Conservation (phyloP, 2,329 filamentous ascomycete species). For the Lecanicillium sp. region DNA sequence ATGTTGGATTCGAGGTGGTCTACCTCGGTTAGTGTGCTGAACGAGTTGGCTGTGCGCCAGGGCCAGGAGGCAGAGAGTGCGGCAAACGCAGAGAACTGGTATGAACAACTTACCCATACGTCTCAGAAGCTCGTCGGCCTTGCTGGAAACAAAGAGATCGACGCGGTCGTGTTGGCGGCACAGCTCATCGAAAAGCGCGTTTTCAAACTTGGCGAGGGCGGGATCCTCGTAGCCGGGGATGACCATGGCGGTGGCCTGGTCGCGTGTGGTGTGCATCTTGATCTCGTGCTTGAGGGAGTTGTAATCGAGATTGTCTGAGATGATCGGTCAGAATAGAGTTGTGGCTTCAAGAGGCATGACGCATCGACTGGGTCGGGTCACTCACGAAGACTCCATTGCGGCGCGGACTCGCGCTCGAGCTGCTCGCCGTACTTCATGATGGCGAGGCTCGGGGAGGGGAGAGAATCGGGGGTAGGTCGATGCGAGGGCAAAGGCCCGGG, state of each 20-base stretch:
- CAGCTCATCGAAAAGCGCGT: constrained; percentile 65
- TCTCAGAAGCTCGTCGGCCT: constrained; percentile 69
- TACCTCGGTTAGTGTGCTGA: constrained; percentile 20
- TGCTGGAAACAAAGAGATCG: constrained; percentile 72
- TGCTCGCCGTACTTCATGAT: constrained; percentile 43
- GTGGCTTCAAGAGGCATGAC: constrained; percentile 1
- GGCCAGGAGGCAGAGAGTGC: neutral
- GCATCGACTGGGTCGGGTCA: constrained; percentile 16
- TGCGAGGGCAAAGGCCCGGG: too few species aligned
- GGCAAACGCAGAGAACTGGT: neutral
- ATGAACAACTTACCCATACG: constrained; percentile 49
- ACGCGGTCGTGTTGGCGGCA: constrained; percentile 70
- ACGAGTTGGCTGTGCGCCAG: neutral
- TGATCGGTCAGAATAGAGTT: neutral
- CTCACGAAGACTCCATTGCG: constrained; percentile 73
- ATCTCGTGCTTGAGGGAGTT: constrained; percentile 81
- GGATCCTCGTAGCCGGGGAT: constrained; percentile 66
- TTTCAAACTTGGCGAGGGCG: constrained; percentile 58
- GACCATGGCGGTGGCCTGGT: constrained; percentile 62
- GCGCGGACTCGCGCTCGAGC: constrained; percentile 69
- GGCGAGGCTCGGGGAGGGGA: neutral
- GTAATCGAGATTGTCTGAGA: constrained; percentile 80
- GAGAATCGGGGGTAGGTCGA: neutral
- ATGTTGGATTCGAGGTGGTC: constrained; percentile 45
- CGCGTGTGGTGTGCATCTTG: constrained; percentile 69